Percentiles rank a stretch among this genome's conserved stretches.
Evolutionary conservation across 306 rosid species (phyloP).

Genomic region (Vigna angularis): DNA sequence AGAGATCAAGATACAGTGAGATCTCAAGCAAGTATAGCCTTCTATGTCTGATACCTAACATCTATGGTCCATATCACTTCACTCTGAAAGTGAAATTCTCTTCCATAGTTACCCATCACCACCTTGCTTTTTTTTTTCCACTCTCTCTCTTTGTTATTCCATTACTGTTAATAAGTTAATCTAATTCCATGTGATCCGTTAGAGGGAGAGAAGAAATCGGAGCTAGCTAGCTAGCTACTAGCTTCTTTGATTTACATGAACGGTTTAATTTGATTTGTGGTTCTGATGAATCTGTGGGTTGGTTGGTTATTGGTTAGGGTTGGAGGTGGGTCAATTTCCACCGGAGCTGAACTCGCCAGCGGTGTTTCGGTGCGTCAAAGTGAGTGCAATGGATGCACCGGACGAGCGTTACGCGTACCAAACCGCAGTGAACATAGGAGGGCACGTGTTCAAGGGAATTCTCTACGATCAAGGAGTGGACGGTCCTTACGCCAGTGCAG

Average conservation of each 20-base stretch:
- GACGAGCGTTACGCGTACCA: slow-evolving; percentile 95
- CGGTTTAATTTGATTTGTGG: background rate
- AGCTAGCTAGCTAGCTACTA: no score
- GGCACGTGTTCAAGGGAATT: slow-evolving; percentile 93
- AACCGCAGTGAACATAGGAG: slow-evolving; percentile 93
- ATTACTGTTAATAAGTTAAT: slow-evolving; percentile 67
- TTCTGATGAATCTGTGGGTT: background rate
- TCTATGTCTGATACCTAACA: slow-evolving; percentile 50
- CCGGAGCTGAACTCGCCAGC: slow-evolving; percentile 87
- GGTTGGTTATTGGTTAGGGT: slow-evolving; percentile 65
- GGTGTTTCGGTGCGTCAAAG: slow-evolving; percentile 85
- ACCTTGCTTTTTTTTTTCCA: slow-evolving; percentile 37
- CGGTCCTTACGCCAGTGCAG: slow-evolving; percentile 51
- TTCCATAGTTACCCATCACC: slow-evolving; percentile 44
- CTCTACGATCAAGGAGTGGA: slow-evolving; percentile 90
- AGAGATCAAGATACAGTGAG: slow-evolving; percentile 29
- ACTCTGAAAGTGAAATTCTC: slow-evolving; percentile 53
- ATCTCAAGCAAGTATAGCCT: slow-evolving; percentile 44
- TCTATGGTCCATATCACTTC: slow-evolving; percentile 43
- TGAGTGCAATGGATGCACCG: slow-evolving; percentile 80
- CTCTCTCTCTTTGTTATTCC: slow-evolving; percentile 17
- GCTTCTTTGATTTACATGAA: background rate
- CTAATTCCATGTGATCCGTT: slow-evolving; percentile 47
- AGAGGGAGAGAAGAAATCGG: background rate
- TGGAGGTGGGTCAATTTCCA: slow-evolving; percentile 85